Evolutionary conservation across 176 grass and related monocot species (phyloP).

Genomic region (Eremochloa ophiuroides): DNA sequence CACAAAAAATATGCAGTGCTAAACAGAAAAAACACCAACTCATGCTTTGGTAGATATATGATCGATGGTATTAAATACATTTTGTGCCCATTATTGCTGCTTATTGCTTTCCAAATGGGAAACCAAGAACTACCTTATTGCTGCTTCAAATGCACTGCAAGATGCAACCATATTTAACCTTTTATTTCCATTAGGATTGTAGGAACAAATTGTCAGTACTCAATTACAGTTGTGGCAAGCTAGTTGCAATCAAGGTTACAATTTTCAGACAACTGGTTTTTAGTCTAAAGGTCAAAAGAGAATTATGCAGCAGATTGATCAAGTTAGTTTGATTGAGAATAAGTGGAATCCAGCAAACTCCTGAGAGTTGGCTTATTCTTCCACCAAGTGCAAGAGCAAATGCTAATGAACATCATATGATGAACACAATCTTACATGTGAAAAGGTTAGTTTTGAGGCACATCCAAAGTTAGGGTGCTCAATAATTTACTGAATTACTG

Average conservation of each 20-base stretch:
- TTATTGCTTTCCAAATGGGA: too few species aligned
- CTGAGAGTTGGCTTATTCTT: not conserved
- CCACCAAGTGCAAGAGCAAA: not conserved
- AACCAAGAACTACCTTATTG: not conserved
- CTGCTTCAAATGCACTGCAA: not conserved
- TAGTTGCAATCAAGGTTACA: not conserved
- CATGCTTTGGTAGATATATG: not conserved
- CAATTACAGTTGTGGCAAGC: not conserved
- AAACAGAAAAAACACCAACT: not conserved
- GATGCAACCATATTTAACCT: not conserved
- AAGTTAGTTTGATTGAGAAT: not conserved
- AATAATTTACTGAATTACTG: not conserved
- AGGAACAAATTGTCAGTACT: not conserved
- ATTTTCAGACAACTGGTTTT: not conserved
- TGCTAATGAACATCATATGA: too few species aligned
- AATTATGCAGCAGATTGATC: not conserved
- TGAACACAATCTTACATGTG: not conserved
- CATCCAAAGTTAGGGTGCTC: not conserved
- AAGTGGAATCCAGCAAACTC: not conserved
- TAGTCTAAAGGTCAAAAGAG: not conserved
- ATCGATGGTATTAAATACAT: not conserved
- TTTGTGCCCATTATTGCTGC: too few species aligned
- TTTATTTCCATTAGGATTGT: not conserved
- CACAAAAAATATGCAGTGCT: not conserved
- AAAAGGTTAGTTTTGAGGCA: not conserved